Evolutionary conservation across 345 rosid genomes (phyloP).

Genomic region (Fremontodendron californicum): DNA sequence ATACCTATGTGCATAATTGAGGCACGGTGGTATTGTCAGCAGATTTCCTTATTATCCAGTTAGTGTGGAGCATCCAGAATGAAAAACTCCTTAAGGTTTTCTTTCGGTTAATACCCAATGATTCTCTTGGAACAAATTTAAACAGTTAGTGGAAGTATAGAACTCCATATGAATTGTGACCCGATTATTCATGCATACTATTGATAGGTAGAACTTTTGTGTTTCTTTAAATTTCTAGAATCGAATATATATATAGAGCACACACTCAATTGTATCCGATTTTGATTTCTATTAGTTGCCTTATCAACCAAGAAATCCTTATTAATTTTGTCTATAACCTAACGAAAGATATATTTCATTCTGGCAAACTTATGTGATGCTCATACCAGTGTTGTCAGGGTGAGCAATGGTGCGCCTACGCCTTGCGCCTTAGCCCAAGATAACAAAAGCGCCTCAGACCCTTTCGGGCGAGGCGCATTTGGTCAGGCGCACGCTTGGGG

Average conservation of each 20-base stretch:
- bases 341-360: background rate
- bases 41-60: background rate
- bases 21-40: background rate
- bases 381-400: too few species aligned
- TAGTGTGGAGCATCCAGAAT: background rate
- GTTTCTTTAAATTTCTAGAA: too few species aligned
- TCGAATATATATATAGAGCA: too few species aligned
- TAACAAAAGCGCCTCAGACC: too few species aligned
- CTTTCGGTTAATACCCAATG: background rate
- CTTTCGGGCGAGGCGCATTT: too few species aligned
- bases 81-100: background rate
- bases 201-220: background rate
- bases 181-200: background rate
- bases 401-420: too few species aligned
- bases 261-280: background rate
- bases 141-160: background rate
- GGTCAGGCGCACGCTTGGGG: too few species aligned
- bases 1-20: background rate
- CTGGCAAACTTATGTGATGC: background rate
- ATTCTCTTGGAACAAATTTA: background rate
- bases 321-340: background rate
- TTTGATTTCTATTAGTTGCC: background rate
- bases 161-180: background rate
- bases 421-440: too few species aligned
- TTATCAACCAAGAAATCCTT: background rate